Conservation (phyloP, 2,329 filamentous ascomycete species). For the Fusarium penzigii region DNA sequence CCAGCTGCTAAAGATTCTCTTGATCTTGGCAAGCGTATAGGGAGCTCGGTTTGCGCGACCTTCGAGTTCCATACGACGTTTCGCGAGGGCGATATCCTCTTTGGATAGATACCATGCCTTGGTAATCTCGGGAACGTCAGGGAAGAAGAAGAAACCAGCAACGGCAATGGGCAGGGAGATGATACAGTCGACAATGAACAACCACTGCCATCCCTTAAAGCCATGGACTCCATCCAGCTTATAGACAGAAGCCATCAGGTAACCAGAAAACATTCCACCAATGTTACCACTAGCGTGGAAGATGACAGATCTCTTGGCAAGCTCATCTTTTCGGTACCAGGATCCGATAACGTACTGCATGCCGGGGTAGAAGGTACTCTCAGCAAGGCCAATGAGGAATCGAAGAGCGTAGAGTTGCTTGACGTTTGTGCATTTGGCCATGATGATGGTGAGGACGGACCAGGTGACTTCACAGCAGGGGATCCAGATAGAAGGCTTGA, state of each 20-base stretch:
- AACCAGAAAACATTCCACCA: slow-evolving; percentile 31
- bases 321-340: slow-evolving; percentile 45
- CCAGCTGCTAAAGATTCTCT: slow-evolving; percentile 64
- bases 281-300: slow-evolving; percentile 37
- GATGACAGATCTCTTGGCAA: slow-evolving; percentile 44
- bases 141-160: slow-evolving; percentile 35
- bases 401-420: slow-evolving; percentile 41
- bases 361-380: slow-evolving; percentile 40
- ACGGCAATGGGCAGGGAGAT: slow-evolving; percentile 37
- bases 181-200: slow-evolving; percentile 38
- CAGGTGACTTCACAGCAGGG: slow-evolving; percentile 38
- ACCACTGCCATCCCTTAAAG: slow-evolving; percentile 48
- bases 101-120: slow-evolving; percentile 31
- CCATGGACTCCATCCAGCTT: slow-evolving; percentile 40
- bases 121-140: slow-evolving; percentile 33
- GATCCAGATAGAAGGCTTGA: slow-evolving; percentile 43
- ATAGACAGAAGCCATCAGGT: slow-evolving; percentile 44
- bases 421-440: slow-evolving; percentile 40
- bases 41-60: slow-evolving; percentile 44
- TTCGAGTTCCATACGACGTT: slow-evolving; percentile 40
- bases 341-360: slow-evolving; percentile 42
- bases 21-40: slow-evolving; percentile 51
- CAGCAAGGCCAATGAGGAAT: slow-evolving; percentile 44
- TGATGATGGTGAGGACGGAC: slow-evolving; percentile 35
- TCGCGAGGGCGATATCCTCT: slow-evolving; percentile 29